phyloP scores from a whole-genome alignment of 2,329 filamentous ascomycete genomes.

The Penicillium aurantiogriseum region DNA sequence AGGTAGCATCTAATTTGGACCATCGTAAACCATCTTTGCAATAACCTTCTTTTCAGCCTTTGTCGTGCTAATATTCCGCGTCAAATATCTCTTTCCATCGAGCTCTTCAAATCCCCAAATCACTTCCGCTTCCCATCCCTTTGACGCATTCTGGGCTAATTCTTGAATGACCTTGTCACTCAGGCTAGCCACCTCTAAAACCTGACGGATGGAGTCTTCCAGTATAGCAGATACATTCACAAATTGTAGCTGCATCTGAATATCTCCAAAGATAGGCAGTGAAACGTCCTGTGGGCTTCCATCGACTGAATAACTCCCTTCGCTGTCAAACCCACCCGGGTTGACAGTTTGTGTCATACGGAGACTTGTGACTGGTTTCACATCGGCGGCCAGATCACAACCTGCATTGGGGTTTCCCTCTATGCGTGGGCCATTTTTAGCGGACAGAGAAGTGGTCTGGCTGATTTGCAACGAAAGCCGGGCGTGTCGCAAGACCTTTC shows the following conservation, averaged over 20 bases:
- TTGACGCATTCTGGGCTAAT: constrained; percentile 8
- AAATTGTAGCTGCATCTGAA: constrained; percentile 13
- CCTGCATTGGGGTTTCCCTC: neutral
- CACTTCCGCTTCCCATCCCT: constrained; percentile 19
- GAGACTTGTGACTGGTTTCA: constrained; percentile 4
- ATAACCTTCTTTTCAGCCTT: neutral
- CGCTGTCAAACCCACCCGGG: constrained; percentile 19
- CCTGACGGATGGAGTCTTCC: constrained; percentile 9
- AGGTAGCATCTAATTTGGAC: neutral
- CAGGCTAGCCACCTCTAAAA: neutral
- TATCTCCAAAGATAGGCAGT: constrained; percentile 20
- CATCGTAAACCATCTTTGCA: constrained; percentile 6
- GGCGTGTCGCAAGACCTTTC: constrained; percentile 15
- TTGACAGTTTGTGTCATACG: constrained; percentile 15
- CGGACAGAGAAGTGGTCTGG: constrained; percentile 2
- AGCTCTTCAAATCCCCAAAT: constrained; percentile 22
- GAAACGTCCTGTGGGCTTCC: constrained; percentile 7
- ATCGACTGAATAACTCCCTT: constrained; percentile 15
- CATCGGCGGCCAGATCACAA: neutral
- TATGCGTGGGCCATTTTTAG: neutral
- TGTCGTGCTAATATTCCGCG: constrained; percentile 12
- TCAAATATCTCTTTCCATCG: constrained; percentile 13
- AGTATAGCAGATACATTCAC: constrained; percentile 1
- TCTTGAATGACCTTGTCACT: constrained; percentile 14
- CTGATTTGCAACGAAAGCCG: constrained; percentile 16